Base-by-base conservation (phyloP, 1,284 basidiomycete species). In the Sporisorium scitamineum region DNA sequence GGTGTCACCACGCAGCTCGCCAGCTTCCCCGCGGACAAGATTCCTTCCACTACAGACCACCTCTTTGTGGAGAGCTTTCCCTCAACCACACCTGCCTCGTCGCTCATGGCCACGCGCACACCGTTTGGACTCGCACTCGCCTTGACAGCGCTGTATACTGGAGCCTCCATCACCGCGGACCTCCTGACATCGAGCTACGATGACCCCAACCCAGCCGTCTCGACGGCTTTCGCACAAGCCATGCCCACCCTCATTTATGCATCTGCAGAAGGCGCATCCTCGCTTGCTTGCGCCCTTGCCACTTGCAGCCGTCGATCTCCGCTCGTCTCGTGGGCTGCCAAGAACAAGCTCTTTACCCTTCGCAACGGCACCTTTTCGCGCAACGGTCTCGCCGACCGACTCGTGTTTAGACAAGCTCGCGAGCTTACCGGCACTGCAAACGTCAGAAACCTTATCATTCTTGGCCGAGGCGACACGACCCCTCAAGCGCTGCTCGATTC, bases 131-230 rank as follows among this genome's bases (percentile, higher is more conserved):
- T 83, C 18, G 60, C 75, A 11, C 68, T 85, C 24, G 73, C 72
- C 8, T 66, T 85, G 29, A 63, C 71, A 5, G 76, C 80, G 1
- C 74, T 84, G 31, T 84, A 81, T 66, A 82, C 83, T 0, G 82
- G 82, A 16, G 68, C 84, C 6, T 60, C 71, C n/a, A 60, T 85
- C 55, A 63, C 77, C 18, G 64, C 70, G 26, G 73, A 60, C 26
- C 56, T 65, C 3, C 13, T 78, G 22, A 67, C 76, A 1, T 54
- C 70, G 20, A 72, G 65, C 59, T 67, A 68, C 44, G 63, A 72
- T 32, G 78, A 80, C 44, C 58, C 71, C 39, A 75, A 61, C 47
- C 67, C 71, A 3, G 29, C 75, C 29, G 42, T 55, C 9, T 62
- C 70, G 9, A 32, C 44, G 6, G 53, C 60, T 0, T 62, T 80